phyloP scores from a whole-genome alignment of 1,284 basidiomycete genomes.

The Veloporphyrellus conicus region DNA sequence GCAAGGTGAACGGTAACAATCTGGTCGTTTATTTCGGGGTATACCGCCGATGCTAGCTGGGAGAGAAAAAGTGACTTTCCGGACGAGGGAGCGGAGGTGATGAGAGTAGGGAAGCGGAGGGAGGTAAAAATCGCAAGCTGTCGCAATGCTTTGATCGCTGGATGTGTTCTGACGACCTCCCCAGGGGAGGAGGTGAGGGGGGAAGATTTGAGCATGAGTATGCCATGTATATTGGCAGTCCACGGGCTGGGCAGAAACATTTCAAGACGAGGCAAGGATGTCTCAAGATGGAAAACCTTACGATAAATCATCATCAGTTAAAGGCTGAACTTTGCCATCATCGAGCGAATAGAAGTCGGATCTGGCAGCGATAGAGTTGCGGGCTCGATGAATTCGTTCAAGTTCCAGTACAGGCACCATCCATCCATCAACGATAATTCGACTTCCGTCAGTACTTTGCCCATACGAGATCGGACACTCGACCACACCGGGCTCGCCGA shows the following conservation, averaged over 20 bases:
- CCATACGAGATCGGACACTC: conserved; percentile 59
- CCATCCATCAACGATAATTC: conserved; percentile 66
- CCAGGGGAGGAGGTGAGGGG: conserved; percentile 35
- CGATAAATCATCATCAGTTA: conserved; percentile 51
- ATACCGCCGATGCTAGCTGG: conserved; percentile 66
- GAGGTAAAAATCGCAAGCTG: conserved; percentile 65
- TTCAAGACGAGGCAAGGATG: conserved; percentile 1
- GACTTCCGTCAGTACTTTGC: conserved; percentile 41
- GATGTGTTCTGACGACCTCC: conserved; percentile 63
- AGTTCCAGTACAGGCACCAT: conserved; percentile 67
- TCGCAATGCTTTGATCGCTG: conserved; percentile 57
- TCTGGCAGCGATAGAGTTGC: conserved; percentile 45
- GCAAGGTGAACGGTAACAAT: conserved; percentile 86
- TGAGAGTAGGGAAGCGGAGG: conserved; percentile 71
- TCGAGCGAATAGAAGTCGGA: conserved; percentile 44
- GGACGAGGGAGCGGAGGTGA: conserved; percentile 85
- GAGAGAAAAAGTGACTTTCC: conserved; percentile 85
- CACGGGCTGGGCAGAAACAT: conserved; percentile 42
- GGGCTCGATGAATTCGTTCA: conserved; percentile 52
- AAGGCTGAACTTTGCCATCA: conserved; percentile 31
- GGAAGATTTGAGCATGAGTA: conserved; percentile 49
- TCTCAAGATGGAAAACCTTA: conserved; percentile 31
- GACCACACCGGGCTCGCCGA: conserved; percentile 54
- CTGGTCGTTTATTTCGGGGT: conserved; percentile 53
- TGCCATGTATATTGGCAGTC: conserved; percentile 58